Evolutionary conservation across 2,329 filamentous ascomycete species (phyloP).

Genomic region (Xylariaceae sp.): DNA sequence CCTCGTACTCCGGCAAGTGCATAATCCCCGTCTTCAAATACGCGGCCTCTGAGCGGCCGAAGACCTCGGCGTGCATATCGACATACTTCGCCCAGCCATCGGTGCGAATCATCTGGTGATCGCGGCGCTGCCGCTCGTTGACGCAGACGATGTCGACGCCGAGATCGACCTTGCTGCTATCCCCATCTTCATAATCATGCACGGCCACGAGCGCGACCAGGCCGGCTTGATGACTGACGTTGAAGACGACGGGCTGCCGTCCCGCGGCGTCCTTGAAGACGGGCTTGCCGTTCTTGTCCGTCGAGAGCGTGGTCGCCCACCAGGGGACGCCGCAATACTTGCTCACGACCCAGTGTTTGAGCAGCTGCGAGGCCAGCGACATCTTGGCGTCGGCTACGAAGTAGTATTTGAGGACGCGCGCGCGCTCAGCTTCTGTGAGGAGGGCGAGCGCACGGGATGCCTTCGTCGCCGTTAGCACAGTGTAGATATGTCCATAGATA

Average conservation of each 20-base stretch:
- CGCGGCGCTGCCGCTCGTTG: slow-evolving; percentile 60
- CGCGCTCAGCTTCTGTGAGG: slow-evolving; percentile 50
- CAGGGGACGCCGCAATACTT: slow-evolving; percentile 55
- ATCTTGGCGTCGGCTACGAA: slow-evolving; percentile 69
- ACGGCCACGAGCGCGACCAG: slow-evolving; percentile 63
- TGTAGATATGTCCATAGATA: neutral
- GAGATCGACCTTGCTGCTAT: slow-evolving; percentile 40
- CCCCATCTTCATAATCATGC: slow-evolving; percentile 28
- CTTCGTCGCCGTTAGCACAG: slow-evolving; percentile 31
- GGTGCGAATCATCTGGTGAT: slow-evolving; percentile 49
- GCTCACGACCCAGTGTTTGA: slow-evolving; percentile 66
- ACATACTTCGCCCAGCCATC: slow-evolving; percentile 62
- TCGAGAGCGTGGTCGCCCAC: slow-evolving; percentile 51
- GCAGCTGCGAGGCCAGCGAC: slow-evolving; percentile 63
- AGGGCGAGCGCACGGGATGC: slow-evolving; percentile 50
- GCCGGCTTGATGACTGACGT: slow-evolving; percentile 73
- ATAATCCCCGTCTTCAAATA: slow-evolving; percentile 49
- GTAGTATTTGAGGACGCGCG: slow-evolving; percentile 55
- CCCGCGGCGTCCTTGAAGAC: slow-evolving; percentile 46
- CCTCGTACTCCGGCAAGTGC: slow-evolving; percentile 25
- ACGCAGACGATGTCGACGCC: slow-evolving; percentile 75
- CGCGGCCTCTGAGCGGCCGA: slow-evolving; percentile 55
- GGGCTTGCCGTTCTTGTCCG: slow-evolving; percentile 52
- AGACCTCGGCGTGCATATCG: slow-evolving; percentile 66
- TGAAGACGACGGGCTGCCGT: slow-evolving; percentile 56